Evolutionary conservation across 768 basidiomycete genomes (phyloP).

Genomic region (Suillus hirtellus): DNA sequence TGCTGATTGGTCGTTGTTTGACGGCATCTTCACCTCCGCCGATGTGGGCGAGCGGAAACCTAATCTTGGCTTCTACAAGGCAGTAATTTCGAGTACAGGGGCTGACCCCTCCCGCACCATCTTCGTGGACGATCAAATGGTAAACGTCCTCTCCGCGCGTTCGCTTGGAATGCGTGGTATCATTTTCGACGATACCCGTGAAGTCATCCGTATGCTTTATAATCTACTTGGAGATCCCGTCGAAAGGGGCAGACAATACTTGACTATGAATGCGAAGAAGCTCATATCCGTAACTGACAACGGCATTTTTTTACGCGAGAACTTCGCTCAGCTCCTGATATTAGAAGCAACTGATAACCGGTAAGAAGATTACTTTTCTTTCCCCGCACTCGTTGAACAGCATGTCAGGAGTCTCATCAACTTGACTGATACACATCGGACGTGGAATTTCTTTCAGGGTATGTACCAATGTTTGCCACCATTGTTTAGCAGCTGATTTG

Average conservation of each 20-base stretch:
- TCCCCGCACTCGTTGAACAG: constrained; percentile 3
- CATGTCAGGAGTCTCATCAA: constrained; percentile 43
- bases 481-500: constrained; percentile 6
- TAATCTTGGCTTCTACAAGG: constrained; percentile 51
- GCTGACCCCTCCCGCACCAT: constrained; percentile 48
- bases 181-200: constrained; percentile 43
- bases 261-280: constrained; percentile 40
- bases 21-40: constrained; percentile 53
- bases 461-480: constrained; percentile 6
- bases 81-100: constrained; percentile 45
- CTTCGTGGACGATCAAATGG: constrained; percentile 61
- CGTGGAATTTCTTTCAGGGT: constrained; percentile 61
- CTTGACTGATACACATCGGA: constrained; percentile 38
- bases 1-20: constrained; percentile 51
- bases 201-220: constrained; percentile 46
- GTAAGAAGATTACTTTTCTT: constrained; percentile 28
- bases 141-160: constrained; percentile 58
- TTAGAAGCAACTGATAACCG: constrained; percentile 49
- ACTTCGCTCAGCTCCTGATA: constrained; percentile 61
- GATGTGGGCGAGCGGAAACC: constrained; percentile 56
- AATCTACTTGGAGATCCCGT: constrained; percentile 51
- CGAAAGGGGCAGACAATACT: constrained; percentile 41
- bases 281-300: constrained; percentile 46
- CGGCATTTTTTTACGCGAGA: constrained; percentile 45
- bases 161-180: constrained; percentile 58